phyloP scores from a whole-genome alignment of 1,284 basidiomycete genomes.

The Ustilago lituana region DNA sequence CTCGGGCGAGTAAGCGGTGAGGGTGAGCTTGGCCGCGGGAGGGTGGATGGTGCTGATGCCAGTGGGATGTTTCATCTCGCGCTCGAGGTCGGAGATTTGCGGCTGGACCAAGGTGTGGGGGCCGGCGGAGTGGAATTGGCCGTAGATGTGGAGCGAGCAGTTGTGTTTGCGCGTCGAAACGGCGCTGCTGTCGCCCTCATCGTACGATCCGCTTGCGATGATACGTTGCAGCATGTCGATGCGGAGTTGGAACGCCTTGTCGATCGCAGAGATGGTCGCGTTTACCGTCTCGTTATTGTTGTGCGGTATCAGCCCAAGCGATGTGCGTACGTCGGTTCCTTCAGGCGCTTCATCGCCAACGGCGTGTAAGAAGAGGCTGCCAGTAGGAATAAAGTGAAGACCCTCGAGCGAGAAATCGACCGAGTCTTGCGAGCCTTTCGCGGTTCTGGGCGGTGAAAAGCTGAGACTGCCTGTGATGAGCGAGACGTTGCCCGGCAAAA shows the following conservation, averaged over 20 bases:
- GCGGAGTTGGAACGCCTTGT: constrained; percentile 56
- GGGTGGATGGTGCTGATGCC: constrained; percentile 52
- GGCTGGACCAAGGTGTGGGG: constrained; percentile 10
- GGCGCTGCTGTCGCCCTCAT: neutral
- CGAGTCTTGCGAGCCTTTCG: constrained; percentile 6
- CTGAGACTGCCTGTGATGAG: constrained; percentile 41
- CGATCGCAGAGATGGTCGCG: constrained; percentile 52
- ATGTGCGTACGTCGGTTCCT: constrained; percentile 32
- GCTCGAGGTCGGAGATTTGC: constrained; percentile 59
- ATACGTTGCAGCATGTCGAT: constrained; percentile 47
- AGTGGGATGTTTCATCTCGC: constrained; percentile 51
- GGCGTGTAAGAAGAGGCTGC: constrained; percentile 26
- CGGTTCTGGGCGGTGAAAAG: constrained; percentile 2
- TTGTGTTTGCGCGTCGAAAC: constrained; percentile 24
- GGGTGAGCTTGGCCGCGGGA: constrained; percentile 44
- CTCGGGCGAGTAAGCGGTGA: constrained; percentile 59
- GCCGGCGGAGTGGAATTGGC: constrained; percentile 56
- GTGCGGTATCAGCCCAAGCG: constrained; percentile 23
- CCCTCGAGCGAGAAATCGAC: constrained; percentile 57
- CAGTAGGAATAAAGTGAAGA: constrained; percentile 39
- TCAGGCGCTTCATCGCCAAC: constrained; percentile 17
- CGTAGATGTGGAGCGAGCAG: constrained; percentile 66
- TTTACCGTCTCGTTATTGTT: constrained; percentile 26
- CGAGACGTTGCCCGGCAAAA: constrained; percentile 37
- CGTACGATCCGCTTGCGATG: constrained; percentile 41